These are phyloP conservation scores for Candida dajiaensis DNA, from an alignment of 805 yeast species.

Conservation along the genomic window DNA sequence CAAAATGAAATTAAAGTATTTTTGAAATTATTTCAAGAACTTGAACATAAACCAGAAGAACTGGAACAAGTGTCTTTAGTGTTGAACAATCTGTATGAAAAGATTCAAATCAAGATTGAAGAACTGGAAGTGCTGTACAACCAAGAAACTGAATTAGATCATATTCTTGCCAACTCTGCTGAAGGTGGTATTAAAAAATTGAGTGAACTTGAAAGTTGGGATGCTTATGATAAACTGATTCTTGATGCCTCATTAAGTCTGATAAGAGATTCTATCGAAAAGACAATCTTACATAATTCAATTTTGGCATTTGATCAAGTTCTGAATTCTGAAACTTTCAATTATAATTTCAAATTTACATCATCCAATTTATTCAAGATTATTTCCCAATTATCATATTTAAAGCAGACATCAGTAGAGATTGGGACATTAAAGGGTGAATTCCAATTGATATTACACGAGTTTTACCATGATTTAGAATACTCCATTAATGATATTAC, in stretches of 20 bases:
- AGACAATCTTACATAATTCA: constrained; percentile 49
- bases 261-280: constrained; percentile 43
- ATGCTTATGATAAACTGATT: constrained; percentile 33
- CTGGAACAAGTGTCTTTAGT: constrained; percentile 19
- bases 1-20: constrained; percentile 30
- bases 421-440: constrained; percentile 13
- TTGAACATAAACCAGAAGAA: constrained; percentile 22
- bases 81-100: constrained; percentile 30
- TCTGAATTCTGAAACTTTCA: constrained; percentile 25
- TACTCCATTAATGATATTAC: constrained; percentile 25
- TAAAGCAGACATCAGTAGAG: constrained; percentile 10
- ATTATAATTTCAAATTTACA: constrained; percentile 16
- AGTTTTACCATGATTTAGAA: constrained; percentile 20
- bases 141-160: constrained; percentile 46
- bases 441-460: constrained; percentile 11
- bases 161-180: constrained; percentile 40
- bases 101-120: constrained; percentile 38
- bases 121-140: constrained; percentile 47
- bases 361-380: constrained; percentile 10
- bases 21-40: constrained; percentile 15
- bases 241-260: constrained; percentile 36
- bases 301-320: constrained; percentile 49
- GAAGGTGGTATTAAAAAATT: constrained; percentile 40
- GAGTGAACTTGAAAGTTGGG: constrained; percentile 53
- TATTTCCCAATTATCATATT: constrained; percentile 11